These are phyloP conservation scores for Pseudonectria foliicola DNA, from an alignment of 2,329 filamentous ascomycete species.

Conservation along the genomic window DNA sequence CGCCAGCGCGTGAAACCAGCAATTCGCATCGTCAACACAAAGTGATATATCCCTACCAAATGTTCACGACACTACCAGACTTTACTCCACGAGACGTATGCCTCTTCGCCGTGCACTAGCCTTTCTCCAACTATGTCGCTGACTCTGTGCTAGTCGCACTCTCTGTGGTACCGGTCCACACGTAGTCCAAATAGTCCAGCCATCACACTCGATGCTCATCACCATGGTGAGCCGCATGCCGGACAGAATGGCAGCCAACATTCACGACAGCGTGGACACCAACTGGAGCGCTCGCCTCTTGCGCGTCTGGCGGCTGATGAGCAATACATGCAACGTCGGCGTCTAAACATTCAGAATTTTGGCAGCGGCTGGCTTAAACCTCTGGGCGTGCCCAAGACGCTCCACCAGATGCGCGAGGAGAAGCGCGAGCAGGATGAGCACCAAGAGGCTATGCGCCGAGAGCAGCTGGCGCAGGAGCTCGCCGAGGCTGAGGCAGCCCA, in stretches of 20 bases:
- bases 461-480: slow-evolving; percentile 66
- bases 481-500: slow-evolving; percentile 43
- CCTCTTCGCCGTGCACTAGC: slow-evolving; percentile 4
- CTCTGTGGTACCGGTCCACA: slow-evolving; percentile 65
- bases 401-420: slow-evolving; percentile 86
- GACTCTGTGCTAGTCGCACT: slow-evolving; percentile 51
- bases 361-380: slow-evolving; percentile 87
- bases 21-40: slow-evolving; percentile 2
- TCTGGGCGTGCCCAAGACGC: slow-evolving; percentile 79
- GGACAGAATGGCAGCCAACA: slow-evolving; percentile 25
- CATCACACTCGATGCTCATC: slow-evolving; percentile 27
- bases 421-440: slow-evolving; percentile 82
- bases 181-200: slow-evolving; percentile 39
- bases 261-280: slow-evolving; percentile 34
- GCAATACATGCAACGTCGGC: slow-evolving; percentile 65
- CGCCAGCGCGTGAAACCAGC: slow-evolving; percentile 8
- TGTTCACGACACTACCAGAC: slow-evolving; percentile 59
- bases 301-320: slow-evolving; percentile 70
- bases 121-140: slow-evolving; percentile 1
- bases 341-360: slow-evolving; percentile 76
- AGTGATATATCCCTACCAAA: slow-evolving; percentile 23
- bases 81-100: slow-evolving; percentile 65
- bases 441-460: slow-evolving; percentile 63
- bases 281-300: slow-evolving; percentile 54
- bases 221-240: slow-evolving; percentile 20